Evolutionary conservation across 768 basidiomycete genomes (phyloP), one percentile per base, ranked within the genome.

Genomic region (Cytidiella melzeri): DNA sequence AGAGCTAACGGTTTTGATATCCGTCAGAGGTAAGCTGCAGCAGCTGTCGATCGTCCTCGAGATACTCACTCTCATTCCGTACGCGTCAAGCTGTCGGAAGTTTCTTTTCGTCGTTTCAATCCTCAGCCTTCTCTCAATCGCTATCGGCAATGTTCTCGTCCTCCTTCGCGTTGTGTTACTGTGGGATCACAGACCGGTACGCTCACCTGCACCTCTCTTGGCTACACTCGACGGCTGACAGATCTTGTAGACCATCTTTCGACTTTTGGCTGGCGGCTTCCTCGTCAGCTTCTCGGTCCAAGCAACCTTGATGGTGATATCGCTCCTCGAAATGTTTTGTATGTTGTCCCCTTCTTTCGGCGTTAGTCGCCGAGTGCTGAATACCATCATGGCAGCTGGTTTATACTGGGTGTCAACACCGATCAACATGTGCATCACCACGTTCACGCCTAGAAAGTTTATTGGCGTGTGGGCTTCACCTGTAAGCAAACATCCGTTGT

Each of bases 161-260:
- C 60, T 70, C 18, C 46, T 69, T 21, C 64, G 68, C 20, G 66
- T 71, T 0, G 52, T 66, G 23, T 52, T 61, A 11, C 56, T 71
- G 7, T 71, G 70, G 69, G 67, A 71, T n/a, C 61, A 61, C 40
- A 57, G 64, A 2, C 60, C 57, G 23, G 61, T 65, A 43, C 30
- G 60, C 49, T 23, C 34, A 7, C 7, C 21, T 3, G 30, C 23
- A 28, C 38, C 41, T 24, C 7, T 3, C n/a, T 25, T 15, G 11
- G 19, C 24, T 11, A 34, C 26, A 13, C 25, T 30, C n/a, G n/a
- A 27, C 30, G 7, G 20, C 41, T 24, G 18, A 20, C 28, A 21
- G 1, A 34, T 38, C 26, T 9, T 28, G 30, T 54, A 60, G 55
- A 24, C 57, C 34, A 49, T 64, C 11, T 27, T 64, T 11, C 51